These are phyloP conservation scores for Leishmania aethiopica DNA, from an alignment of 208 protist species.

Conservation along the genomic window DNA sequence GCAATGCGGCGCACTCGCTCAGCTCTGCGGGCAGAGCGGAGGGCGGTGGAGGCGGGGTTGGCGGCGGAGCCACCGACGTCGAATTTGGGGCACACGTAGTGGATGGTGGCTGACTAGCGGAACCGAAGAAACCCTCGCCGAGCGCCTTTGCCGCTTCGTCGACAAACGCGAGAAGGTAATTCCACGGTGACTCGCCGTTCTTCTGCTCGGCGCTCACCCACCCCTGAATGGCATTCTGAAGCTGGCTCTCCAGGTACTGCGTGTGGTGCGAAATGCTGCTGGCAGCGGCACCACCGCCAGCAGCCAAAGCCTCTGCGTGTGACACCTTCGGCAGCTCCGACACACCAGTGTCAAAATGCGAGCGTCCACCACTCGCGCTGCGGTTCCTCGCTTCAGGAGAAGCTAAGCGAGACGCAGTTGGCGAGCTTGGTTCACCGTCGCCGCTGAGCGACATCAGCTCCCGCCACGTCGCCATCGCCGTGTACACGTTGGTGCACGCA, in stretches of 20 bases:
- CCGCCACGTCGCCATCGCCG: slow-evolving; percentile 49
- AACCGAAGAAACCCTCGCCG: slow-evolving; percentile 49
- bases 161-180: slow-evolving; percentile 39
- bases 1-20: slow-evolving; percentile 28
- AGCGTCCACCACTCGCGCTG: not conserved
- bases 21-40: slow-evolving; percentile 25
- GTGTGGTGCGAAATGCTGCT: not conserved
- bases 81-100: not conserved
- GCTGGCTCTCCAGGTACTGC: slow-evolving; percentile 35
- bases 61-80: not conserved
- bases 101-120: not conserved
- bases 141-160: slow-evolving; percentile 30
- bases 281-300: not conserved
- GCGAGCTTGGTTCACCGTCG: not conserved
- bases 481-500: slow-evolving; percentile 59
- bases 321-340: not conserved
- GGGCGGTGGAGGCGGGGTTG: not conserved
- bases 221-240: slow-evolving; percentile 33
- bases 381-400: not conserved
- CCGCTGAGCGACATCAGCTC: slow-evolving; percentile 22
- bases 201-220: slow-evolving; percentile 49
- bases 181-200: slow-evolving; percentile 25
- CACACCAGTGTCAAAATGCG: not conserved
- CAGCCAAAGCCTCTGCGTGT: not conserved
- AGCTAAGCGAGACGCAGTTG: not conserved